Evolutionary conservation across 1,284 basidiomycete species (phyloP), one percentile per base, ranked within the genome.

Genomic region (Heimioporus retisporus): DNA sequence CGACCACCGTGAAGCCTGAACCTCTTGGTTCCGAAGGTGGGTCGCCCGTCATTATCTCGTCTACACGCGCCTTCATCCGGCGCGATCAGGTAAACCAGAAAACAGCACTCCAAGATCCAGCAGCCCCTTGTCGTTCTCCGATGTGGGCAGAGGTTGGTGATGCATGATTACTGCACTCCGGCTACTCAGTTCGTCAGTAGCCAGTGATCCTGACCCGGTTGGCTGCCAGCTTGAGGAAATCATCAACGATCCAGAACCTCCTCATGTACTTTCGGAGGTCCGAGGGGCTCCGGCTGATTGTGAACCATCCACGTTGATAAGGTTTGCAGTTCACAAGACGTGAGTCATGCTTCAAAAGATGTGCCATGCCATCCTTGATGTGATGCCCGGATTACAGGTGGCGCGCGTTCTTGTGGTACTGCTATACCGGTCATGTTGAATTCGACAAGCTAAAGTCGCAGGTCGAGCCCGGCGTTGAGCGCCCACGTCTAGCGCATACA

Each of bases 391-490:
- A 23, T n/a, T 40, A 2, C 57, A 78, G 76, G 31, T 79, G 75
- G 73, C 68, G 61, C 50, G 73, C 76, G 6, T 78, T 79, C 46
- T 35, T 78, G 48, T 78, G 74, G 67, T 78, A 78, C 40, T 76
- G 76, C 48, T 79, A 79, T 31, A 77, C 73, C 43, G 76, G 75
- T 28, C 54, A 56, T 13, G 42, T 78, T 55, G 54, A 65, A 42
- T 76, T 78, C 61, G 59, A 42, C 31, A 55, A 60, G 53, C 55
- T 76, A 23, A 72, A 53, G 40, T 78, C 77, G 13, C 76, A 76
- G 60, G 53, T 50, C 2, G 51, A 23, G 40, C 59, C 65, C 4
- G 65, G 65, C 48, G 10, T 42, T 61, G 1, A 79, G 79, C 35
- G 56, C 65, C 4, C 63, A 64, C 50, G 10, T 42, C n/a, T 58